Conservation (phyloP, 805 yeast species). For the Wickerhamomyces chambardii region DNA sequence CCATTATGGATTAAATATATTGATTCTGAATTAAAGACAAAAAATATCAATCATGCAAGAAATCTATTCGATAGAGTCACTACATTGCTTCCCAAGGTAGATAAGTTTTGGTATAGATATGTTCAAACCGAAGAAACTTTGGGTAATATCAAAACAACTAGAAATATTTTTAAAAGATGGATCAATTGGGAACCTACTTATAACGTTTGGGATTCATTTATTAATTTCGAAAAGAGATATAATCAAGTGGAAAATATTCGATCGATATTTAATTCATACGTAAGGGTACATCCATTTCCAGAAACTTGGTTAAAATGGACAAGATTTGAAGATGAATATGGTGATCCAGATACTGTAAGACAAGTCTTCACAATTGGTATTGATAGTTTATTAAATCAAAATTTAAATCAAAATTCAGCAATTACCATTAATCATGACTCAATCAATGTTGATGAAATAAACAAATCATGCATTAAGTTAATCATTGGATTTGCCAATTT, state of each 20-base stretch:
- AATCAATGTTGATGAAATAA: constrained; percentile 19
- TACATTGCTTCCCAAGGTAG: constrained; percentile 63
- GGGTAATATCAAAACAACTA: constrained; percentile 49
- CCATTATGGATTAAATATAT: constrained; percentile 84
- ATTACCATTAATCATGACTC: constrained; percentile 5
- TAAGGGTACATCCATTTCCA: constrained; percentile 39
- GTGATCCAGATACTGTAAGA: constrained; percentile 38
- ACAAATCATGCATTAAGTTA: constrained; percentile 19
- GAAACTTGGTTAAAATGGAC: constrained; percentile 73
- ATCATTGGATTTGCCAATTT: constrained; percentile 55
- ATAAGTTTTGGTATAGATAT: constrained; percentile 81
- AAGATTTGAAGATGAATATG: constrained; percentile 51
- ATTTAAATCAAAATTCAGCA: too few species aligned
- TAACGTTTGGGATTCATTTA: constrained; percentile 67
- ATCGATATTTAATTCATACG: constrained; percentile 46
- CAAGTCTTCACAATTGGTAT: constrained; percentile 60
- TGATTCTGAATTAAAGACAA: constrained; percentile 62
- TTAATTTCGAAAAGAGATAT: constrained; percentile 66
- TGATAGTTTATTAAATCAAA: constrained; percentile 41
- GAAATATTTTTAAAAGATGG: constrained; percentile 75
- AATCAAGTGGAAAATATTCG: constrained; percentile 50
- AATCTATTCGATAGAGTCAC: constrained; percentile 77
- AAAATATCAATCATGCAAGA: constrained; percentile 81
- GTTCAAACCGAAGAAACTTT: constrained; percentile 76
- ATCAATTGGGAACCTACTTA: constrained; percentile 61